These are phyloP conservation scores for Phialemoniopsis sp. DNA, from an alignment of 2,329 filamentous ascomycete genomes.

Conservation along the genomic window DNA sequence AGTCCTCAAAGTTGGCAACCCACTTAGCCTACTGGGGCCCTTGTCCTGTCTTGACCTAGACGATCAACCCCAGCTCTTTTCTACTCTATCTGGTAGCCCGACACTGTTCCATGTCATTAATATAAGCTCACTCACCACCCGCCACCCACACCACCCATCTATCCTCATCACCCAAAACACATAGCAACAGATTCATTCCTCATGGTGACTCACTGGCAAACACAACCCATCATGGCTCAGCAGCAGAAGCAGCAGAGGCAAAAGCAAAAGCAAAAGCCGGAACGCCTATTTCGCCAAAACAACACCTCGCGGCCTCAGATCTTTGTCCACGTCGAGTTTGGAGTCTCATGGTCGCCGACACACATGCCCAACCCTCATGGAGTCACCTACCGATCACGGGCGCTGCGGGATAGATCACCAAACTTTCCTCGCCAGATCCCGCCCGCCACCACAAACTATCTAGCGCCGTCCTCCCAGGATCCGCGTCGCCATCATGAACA, in stretches of 20 bases:
- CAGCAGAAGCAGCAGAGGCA: too few relatives aligned
- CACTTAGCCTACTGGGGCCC: too few relatives aligned
- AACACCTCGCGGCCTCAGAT: constrained; percentile 32
- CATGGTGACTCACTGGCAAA: constrained; percentile 15
- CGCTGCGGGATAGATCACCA: constrained; percentile 33
- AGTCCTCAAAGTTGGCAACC: too few relatives aligned
- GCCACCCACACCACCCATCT: too few relatives aligned
- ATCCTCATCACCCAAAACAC: too few relatives aligned
- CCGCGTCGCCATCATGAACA: constrained; percentile 3
- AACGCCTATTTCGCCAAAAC: constrained; percentile 17
- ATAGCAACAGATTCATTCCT: too few relatives aligned
- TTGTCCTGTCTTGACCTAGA: too few relatives aligned
- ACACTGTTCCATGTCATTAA: too few relatives aligned
- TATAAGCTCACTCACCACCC: too few relatives aligned
- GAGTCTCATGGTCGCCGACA: constrained; percentile 43
- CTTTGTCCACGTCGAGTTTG: constrained; percentile 48
- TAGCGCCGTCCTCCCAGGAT: constrained; percentile 17
- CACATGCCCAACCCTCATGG: constrained; percentile 37
- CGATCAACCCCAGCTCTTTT: too few relatives aligned
- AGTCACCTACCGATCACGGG: constrained; percentile 42
- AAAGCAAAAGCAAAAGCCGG: constrained; percentile 12
- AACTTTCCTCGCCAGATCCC: constrained; percentile 41
- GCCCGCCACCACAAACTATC: constrained; percentile 39
- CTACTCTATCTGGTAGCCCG: too few relatives aligned
- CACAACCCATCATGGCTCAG: constrained; percentile 16